Base-by-base conservation (phyloP, 331 rosid species). In the Acacia concinna region DNA sequence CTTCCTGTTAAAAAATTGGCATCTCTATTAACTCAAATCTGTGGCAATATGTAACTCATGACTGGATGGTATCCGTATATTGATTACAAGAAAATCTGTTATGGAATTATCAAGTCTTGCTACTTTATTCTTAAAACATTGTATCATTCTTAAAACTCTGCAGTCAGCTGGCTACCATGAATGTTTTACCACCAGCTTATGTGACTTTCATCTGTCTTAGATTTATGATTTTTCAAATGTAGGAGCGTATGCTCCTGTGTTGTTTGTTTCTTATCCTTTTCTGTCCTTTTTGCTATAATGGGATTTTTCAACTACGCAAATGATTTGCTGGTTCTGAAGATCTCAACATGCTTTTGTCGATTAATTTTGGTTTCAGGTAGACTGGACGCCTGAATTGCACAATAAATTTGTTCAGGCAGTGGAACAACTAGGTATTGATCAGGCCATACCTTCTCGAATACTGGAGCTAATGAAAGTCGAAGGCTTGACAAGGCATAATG, bases 391-490 rank as follows among this genome's bases (percentile, higher is more conserved):
- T 13, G 97, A 91, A 71, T 85, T 96, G 82, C 99, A 96, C 85
- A 92, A 90, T 76, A 93, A 90, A 44, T 96, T 96, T 81, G 94
- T 93, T 47, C 90, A 83, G 68, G 98, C 99, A 18, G 98, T 96
- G n/a, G 97, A 96, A 59, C 93, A 96, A 77, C 85, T 96, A 60
- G 99, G 99, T 8, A 84, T 96, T 64, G 97, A 93, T 85, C 98
- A 96, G 83, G 99, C 98, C 79, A 96, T 96, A 89, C 99, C 99
- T 17, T 96, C 99, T 85, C 90, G 99, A 77, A 93, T 96, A 85
- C 90, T 96, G 32, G 99, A 91, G 85, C 79, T 96, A 34, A 96
- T 96, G 99, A 91, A 93, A 81, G 90, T 92, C 67, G 95, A 91
- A 47, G 97, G 95, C 34, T 88, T 96, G 89, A 96, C 98, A 3